Conservation (phyloP, 768 basidiomycete genomes). For the Lentinus tigrinus region DNA sequence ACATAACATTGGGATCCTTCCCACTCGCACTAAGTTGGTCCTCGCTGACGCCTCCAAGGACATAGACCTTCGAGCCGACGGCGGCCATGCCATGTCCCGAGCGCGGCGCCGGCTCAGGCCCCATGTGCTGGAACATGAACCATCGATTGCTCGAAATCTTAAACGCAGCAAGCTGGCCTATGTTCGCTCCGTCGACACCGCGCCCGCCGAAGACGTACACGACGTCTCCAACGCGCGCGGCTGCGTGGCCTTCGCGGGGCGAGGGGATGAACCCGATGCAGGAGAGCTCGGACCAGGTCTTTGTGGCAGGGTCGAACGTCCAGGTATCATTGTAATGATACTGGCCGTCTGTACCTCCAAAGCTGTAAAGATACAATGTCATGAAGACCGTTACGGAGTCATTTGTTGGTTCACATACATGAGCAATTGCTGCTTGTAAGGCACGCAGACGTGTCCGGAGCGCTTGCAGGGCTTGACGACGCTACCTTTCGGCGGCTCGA, state of each 20-base stretch:
- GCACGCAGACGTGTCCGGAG: slow-evolving; percentile 86
- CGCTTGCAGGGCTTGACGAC: slow-evolving; percentile 64
- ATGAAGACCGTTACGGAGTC: not conserved
- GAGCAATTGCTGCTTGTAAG: slow-evolving; percentile 54
- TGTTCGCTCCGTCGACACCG: slow-evolving; percentile 91
- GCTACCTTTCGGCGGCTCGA: slow-evolving; percentile 48
- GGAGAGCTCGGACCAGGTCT: slow-evolving; percentile 81
- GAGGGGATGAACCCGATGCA: slow-evolving; percentile 94
- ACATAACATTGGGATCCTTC: slow-evolving; percentile 65
- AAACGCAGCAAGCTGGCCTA: slow-evolving; percentile 90
- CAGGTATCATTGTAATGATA: slow-evolving; percentile 99
- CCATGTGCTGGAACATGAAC: slow-evolving; percentile 99
- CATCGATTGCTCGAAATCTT: slow-evolving; percentile 93
- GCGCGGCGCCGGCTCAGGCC: slow-evolving; percentile 85
- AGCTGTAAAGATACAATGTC: slow-evolving; percentile 41
- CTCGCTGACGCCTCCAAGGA: slow-evolving; percentile 90
- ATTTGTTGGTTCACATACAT: slow-evolving; percentile 2
- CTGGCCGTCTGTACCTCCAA: slow-evolving; percentile 97
- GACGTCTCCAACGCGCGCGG: slow-evolving; percentile 90
- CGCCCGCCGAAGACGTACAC: slow-evolving; percentile 96
- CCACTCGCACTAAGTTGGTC: slow-evolving; percentile 51
- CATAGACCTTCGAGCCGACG: slow-evolving; percentile 78
- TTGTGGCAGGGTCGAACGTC: slow-evolving; percentile 78
- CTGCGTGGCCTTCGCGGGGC: slow-evolving; percentile 91
- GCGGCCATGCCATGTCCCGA: slow-evolving; percentile 96